Evolutionary conservation across 2,329 filamentous ascomycete species (phyloP).

Genomic region (Colletotrichum musicola): DNA sequence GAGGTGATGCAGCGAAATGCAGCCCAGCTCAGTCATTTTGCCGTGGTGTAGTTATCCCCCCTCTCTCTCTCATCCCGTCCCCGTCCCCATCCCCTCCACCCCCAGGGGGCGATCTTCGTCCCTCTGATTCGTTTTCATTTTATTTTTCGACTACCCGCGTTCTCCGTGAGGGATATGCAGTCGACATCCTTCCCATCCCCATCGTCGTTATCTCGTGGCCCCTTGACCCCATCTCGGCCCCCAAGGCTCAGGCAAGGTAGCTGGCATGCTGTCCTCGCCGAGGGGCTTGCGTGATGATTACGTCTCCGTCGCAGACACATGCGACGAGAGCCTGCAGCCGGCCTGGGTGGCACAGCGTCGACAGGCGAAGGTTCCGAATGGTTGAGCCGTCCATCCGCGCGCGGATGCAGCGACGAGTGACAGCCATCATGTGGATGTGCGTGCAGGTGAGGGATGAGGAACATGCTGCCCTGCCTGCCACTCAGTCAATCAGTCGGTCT

Average conservation of each 20-base stretch:
- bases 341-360: background rate
- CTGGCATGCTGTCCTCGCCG: conserved; percentile 1
- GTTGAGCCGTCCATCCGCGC: no score
- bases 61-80: no score
- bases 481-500: background rate
- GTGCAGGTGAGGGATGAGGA: no score
- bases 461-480: background rate
- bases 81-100: no score
- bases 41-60: no score
- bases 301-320: conserved; percentile 10
- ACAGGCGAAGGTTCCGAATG: background rate
- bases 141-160: conserved; percentile 20
- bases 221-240: background rate
- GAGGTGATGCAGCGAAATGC: no score
- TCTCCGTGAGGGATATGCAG: conserved; percentile 13
- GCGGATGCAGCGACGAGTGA: background rate
- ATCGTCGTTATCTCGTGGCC: conserved; percentile 6
- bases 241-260: background rate
- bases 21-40: no score
- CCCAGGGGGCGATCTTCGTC: no score
- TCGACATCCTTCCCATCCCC: background rate
- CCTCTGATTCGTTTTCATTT: background rate
- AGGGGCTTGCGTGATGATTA: conserved; percentile 19
- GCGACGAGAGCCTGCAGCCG: background rate
- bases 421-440: no score